Base-by-base conservation (phyloP, 202 grass and related monocot genomes). In the Elaeis oleifera region DNA sequence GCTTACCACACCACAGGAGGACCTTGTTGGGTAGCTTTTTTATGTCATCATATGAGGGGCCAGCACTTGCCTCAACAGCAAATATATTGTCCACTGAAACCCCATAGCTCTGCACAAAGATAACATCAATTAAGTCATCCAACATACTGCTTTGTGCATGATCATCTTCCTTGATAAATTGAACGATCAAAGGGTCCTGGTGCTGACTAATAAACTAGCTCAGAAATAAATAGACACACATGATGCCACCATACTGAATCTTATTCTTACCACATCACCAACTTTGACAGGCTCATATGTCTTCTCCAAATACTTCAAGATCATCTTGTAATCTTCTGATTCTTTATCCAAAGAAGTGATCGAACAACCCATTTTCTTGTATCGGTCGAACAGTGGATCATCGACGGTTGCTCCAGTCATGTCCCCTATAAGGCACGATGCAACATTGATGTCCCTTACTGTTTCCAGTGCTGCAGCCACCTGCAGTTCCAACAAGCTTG, bases 1-100 rank as follows among this genome's bases (percentile, higher is more conserved):
- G 16, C 91, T 3, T 80, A 91, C 82, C 92, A 92, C 88, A 92
- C 88, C 88, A 92, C 17, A 89, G 80, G 22, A 97, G 84, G 61
- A 86, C 49, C 73, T 97, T 97, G 56, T 92, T 92, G 1, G 84
- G 82, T 14, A 81, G 58, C 8, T 80, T 80, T 77, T 84, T 86
- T 11, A 97, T 76, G 18, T 92, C 70, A 21, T 76, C 57, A 16
- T 86, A 89, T 19, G 78, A 81, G 74, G 87, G 77, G 16, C 79
- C 70, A 9, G 71, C 82, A 44, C 60, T 78, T 1, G 84, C 80
- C 8, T 97, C 77, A 0, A 97, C 70, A 3, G 75, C 71, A 57
- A 89, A 97, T 75, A 97, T 71, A 16, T 64, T 78, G 4, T 86
- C 88, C 17, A 92, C 74, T 3, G 82, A 86, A 0, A 72, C 77